Base-by-base conservation (phyloP, 352 stramenopile genomes). In the Lagenidium giganteum region DNA sequence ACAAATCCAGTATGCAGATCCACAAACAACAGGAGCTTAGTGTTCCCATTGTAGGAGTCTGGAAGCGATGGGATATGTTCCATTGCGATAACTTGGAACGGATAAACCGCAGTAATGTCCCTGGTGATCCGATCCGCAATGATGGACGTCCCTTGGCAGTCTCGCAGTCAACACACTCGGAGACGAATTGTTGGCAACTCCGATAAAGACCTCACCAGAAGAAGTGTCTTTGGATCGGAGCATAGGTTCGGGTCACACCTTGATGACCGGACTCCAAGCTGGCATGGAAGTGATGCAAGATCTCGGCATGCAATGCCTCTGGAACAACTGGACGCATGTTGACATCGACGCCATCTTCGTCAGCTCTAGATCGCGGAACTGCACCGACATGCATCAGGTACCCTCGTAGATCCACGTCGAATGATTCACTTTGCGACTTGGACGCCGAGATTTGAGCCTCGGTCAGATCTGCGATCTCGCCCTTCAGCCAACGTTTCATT, bases 181-280 rank as follows among this genome's bases (percentile, higher is more conserved):
- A 25, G 0, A 63, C 43, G 27, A 41, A 57, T 5, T 35, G 18
- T 0, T 36, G 47, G 7, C 54, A 47, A 17, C 43, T 35, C 0
- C 5, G 9, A 21, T 61, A 61, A 17, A 41, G 17, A 0, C 45
- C 40, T 2, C 36, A 34, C 53, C 53, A 61, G 29, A 48, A 50
- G 8, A 60, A 38, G n/a, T 37, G 12, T 13, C 16, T 4, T 5
- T 17, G 41, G 6, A 57, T 25, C 20, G 18, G 18, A 6, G 40
- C 30, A 31, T 56, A 60, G 12, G 44, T 56, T 0, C 45, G 22
- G 8, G 2, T 40, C 3, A 65, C 32, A 1, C 56, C 50, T 36
- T 65, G 56, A 20, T 65, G 49, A 8, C 45, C 56, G 8, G 49
- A 44, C 2, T 29, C 22, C 1, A 64, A 36, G 25, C 49, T 65